Conservation (phyloP, 176 grass and related monocot species). For the Chrysopogon serrulatus region DNA sequence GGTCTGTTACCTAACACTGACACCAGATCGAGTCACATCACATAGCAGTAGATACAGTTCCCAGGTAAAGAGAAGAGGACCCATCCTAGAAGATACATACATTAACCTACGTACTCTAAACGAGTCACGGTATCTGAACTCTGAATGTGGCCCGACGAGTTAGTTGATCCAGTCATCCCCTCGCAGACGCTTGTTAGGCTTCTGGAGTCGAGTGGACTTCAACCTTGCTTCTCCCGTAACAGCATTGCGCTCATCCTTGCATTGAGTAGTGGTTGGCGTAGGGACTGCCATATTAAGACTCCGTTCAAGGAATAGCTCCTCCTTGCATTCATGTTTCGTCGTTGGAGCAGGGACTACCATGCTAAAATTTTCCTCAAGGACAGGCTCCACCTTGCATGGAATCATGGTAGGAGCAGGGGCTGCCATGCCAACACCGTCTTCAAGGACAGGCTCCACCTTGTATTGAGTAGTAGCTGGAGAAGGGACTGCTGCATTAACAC, state of each 20-base stretch:
- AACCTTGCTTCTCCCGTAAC: not conserved
- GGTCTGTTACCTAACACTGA: not conserved
- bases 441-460: not conserved
- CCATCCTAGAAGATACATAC: not conserved
- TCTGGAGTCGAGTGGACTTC: not conserved
- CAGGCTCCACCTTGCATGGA: not conserved
- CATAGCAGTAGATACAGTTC: not conserved
- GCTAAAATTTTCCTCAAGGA: not conserved
- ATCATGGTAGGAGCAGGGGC: not conserved
- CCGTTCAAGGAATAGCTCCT: not conserved
- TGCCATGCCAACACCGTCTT: not conserved
- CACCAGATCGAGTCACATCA: not conserved
- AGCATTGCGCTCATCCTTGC: not conserved
- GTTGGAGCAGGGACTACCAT: not conserved
- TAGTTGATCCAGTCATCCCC: constrained; percentile 1
- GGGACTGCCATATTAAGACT: not conserved
- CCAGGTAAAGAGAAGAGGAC: not conserved
- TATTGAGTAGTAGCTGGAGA: not conserved
- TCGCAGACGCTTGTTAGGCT: constrained; percentile 18
- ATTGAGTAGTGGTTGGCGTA: not conserved
- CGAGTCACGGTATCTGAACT: not conserved
- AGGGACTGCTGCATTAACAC: not conserved
- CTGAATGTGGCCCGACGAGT: not conserved
- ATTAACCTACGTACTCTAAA: constrained; percentile 1
- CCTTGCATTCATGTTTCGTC: not conserved